Conservation (phyloP, 2,329 filamentous ascomycete species). For the Tolypocladium pustulatum region DNA sequence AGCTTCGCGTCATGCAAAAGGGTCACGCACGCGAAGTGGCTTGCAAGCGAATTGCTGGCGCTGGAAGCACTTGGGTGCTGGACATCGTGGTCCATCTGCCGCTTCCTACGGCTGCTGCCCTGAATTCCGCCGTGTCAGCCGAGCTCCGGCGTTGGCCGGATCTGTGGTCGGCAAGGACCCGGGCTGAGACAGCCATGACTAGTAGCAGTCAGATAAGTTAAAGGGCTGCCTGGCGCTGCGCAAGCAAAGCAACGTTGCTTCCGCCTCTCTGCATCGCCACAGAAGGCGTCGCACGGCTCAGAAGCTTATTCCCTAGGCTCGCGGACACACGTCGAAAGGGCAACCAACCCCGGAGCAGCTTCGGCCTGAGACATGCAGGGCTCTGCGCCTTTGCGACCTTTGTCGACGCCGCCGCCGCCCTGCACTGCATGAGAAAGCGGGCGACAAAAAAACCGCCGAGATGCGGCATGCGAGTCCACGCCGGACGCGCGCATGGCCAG, state of each 20-base stretch:
- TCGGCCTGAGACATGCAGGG: neutral
- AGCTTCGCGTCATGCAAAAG: neutral
- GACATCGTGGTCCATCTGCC: neutral
- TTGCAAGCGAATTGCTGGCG: neutral
- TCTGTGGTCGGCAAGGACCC: neutral
- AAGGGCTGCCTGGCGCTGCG: neutral
- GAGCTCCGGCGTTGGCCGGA: neutral
- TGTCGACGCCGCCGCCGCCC: neutral
- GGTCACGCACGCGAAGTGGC: neutral
- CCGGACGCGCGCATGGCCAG: neutral
- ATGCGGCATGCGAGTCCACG: neutral
- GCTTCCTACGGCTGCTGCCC: neutral
- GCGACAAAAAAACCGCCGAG: neutral
- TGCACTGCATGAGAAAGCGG: neutral
- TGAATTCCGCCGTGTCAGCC: neutral
- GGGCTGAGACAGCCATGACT: neutral
- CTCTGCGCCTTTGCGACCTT: neutral
- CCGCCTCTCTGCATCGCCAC: slow-evolving; percentile 4
- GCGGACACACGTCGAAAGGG: neutral
- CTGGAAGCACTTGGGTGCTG: neutral
- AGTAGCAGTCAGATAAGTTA: neutral
- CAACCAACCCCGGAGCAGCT: neutral
- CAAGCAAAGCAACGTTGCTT: slow-evolving; percentile 12
- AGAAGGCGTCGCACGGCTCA: neutral
- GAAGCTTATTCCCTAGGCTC: neutral